Base-by-base conservation (phyloP, 2,329 filamentous ascomycete genomes). In the Paracoccidioides lutzii region DNA sequence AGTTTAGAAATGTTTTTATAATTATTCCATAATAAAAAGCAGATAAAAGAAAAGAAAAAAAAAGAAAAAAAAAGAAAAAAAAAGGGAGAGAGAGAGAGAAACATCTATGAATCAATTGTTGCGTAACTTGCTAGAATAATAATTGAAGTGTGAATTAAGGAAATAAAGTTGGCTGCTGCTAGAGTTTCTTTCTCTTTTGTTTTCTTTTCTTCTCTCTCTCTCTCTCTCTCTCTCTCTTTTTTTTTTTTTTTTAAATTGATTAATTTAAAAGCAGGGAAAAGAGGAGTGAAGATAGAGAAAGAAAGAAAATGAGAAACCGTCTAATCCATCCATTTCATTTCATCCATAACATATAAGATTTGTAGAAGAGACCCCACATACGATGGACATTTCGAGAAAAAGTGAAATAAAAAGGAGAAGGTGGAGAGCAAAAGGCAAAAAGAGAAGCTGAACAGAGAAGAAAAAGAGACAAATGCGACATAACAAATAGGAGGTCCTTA, bases 251-350 rank as follows among this genome's bases (percentile, higher is more conserved):
- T 40, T 4, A 41, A n/a, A 44, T 22, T 14, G 5, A 28, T 22
- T 28, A 8, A 22, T 28, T 22, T 32, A 5, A 42, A 14, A 33
- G 44, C 6, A 46, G 3, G 12, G 10, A 46, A 46, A 14, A 14
- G 12, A n/a, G 15, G 2, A 28, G 14, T 5, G 9, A 35, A 4
- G 30, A 35, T 7, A 37, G 9, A 1, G 14, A n/a, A 37, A 15
- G 7, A 37, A 7, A 46, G 7, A 46, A 22, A 46, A 32, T 22
- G 22, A 22, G n/a, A 49, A 49, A 49, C 32, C 45, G 45, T 49
- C 45, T 49, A 49, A 49, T 49, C 32, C 45, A 10, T 49, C 45
- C 45, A 49, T 49, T 49, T 49, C 45, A 49, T 49, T 49, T 22
- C 32, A 32, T 42, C 45, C 44, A 45, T 22, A 45, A 32, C 51